A percentile compares a stretch with the other conserved stretches of the same genome.
These are phyloP conservation scores for Sporothrix phasma DNA, from an alignment of 2,329 filamentous ascomycete genomes.

Conservation along the genomic window DNA sequence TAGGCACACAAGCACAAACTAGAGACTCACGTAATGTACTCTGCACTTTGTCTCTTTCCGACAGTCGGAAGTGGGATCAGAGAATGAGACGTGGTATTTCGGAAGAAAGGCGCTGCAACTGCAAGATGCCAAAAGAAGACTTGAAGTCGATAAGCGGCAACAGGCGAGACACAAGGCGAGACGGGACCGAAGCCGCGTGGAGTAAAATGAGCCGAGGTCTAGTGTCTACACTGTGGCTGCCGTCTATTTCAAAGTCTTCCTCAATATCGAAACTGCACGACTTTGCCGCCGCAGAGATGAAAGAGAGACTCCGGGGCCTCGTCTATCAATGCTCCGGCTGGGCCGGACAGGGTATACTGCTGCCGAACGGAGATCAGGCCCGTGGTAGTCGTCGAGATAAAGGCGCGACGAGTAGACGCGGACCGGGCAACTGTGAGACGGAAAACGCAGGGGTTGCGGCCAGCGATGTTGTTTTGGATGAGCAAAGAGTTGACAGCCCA, in stretches of 20 bases:
- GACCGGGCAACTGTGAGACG: not conserved
- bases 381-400: conserved; percentile 1
- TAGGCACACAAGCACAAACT: not conserved
- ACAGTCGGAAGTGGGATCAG: not conserved
- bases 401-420: not conserved
- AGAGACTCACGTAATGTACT: not conserved
- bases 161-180: not conserved
- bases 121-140: not conserved
- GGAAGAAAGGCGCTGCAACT: not conserved
- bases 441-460: not conserved
- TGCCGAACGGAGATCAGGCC: not conserved
- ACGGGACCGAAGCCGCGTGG: not conserved
- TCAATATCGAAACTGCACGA: not conserved
- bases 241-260: not conserved
- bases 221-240: not conserved
- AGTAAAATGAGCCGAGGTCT: not conserved
- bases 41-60: not conserved
- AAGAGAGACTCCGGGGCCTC: not conserved
- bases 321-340: not conserved
- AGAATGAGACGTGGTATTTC: not conserved
- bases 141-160: not conserved
- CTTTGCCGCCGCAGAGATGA: too few species aligned
- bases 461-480: not conserved
- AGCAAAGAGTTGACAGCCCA: not conserved
- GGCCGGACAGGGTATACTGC: not conserved